phyloP scores from a whole-genome alignment of 2,329 filamentous ascomycete species.

The Aspergillus texensis region DNA sequence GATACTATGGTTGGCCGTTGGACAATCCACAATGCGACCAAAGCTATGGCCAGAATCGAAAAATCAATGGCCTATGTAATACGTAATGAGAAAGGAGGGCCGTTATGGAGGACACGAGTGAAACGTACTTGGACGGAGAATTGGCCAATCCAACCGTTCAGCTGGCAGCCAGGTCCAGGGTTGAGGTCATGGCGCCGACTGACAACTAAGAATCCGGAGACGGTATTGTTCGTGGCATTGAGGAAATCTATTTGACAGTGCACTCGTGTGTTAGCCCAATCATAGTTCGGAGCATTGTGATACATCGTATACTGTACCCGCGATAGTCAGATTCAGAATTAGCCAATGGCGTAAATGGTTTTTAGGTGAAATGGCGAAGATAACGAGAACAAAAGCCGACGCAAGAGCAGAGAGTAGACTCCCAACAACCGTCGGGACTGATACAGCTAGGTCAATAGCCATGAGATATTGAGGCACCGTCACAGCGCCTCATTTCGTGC shows the following conservation, averaged over 20 bases:
- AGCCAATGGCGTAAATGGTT: not conserved
- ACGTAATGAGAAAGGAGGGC: not conserved
- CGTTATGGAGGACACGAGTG: too few species aligned
- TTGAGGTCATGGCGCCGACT: not conserved
- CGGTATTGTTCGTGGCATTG: conserved; percentile 1
- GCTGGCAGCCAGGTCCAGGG: not conserved
- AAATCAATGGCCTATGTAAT: not conserved
- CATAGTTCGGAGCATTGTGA: not conserved
- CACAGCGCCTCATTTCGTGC: not conserved
- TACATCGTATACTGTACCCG: not conserved
- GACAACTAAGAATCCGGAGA: not conserved
- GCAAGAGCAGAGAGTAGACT: not conserved
- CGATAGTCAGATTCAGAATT: not conserved
- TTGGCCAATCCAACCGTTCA: not conserved
- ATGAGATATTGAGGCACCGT: not conserved
- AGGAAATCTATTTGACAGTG: not conserved
- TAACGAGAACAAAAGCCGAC: not conserved
- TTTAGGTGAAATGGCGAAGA: not conserved
- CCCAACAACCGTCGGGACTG: not conserved
- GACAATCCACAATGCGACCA: not conserved
- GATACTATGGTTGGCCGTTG: not conserved
- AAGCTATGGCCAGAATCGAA: not conserved
- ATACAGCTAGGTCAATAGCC: conserved; percentile 1
- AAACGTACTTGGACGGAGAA: not conserved
- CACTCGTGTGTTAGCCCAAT: not conserved